Evolutionary conservation across 2,329 filamentous ascomycete species (phyloP).

Genomic region (Verticillium albo-atrum): DNA sequence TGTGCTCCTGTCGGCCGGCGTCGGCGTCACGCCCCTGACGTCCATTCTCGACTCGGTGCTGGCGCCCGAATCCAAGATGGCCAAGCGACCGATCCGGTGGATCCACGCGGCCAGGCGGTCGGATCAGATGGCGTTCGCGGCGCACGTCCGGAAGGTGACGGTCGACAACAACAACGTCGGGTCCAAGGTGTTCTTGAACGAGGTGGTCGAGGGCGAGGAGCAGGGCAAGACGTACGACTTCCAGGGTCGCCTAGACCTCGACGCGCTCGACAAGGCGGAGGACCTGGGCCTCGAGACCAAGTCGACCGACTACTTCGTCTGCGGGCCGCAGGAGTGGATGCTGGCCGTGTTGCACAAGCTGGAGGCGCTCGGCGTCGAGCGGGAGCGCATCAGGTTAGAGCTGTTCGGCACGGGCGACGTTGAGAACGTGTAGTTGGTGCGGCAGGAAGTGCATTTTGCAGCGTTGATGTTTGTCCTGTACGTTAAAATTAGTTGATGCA

Average conservation of each 20-base stretch:
- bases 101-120: slow-evolving; percentile 55
- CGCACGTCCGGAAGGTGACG: slow-evolving; percentile 39
- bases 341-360: slow-evolving; percentile 49
- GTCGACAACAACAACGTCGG: slow-evolving; percentile 41
- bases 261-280: slow-evolving; percentile 43
- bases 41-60: slow-evolving; percentile 58
- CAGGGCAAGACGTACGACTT: slow-evolving; percentile 55
- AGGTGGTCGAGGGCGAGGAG: slow-evolving; percentile 35
- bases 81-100: slow-evolving; percentile 50
- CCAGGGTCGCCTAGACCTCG: slow-evolving; percentile 54
- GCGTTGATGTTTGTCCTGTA: background rate
- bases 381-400: slow-evolving; percentile 61
- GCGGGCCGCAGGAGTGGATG: slow-evolving; percentile 71
- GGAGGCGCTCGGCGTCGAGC: slow-evolving; percentile 48
- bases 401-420: slow-evolving; percentile 58
- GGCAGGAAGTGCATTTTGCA: background rate
- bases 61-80: slow-evolving; percentile 15
- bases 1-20: slow-evolving; percentile 63
- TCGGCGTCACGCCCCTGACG: slow-evolving; percentile 63
- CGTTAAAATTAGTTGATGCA: too few relatives aligned
- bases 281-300: slow-evolving; percentile 52
- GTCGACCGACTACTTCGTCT: slow-evolving; percentile 64
- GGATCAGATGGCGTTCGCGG: slow-evolving; percentile 49
- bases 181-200: slow-evolving; percentile 54
- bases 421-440: background rate